A percentile compares a stretch with the other conserved stretches of the same genome.
Conservation (phyloP, 23 red algal genomes). For the Pyropia haitanensis region DNA sequence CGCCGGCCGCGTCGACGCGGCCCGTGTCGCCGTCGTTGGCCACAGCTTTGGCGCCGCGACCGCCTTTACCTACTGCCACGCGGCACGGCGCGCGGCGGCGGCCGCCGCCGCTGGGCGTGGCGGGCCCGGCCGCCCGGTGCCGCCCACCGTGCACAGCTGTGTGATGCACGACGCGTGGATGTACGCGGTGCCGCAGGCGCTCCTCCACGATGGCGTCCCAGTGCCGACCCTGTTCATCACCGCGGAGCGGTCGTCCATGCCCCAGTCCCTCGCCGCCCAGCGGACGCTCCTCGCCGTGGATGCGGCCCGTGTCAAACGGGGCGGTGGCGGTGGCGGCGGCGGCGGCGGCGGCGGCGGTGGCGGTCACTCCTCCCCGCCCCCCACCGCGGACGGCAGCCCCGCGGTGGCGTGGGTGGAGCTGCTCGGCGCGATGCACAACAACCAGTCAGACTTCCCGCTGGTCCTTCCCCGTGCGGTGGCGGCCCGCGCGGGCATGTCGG, state of each 20-base stretch:
- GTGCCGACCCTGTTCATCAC: too few species aligned
- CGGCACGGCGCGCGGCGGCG: too few species aligned
- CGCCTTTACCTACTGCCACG: neutral
- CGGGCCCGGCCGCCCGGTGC: neutral
- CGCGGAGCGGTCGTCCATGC: too few species aligned
- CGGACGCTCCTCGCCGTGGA: too few species aligned
- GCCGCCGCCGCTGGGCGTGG: neutral
- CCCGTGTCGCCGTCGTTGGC: conserved; percentile 15
- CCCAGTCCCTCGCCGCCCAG: too few species aligned
- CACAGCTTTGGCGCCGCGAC: conserved; percentile 44
- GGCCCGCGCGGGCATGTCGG: conserved; percentile 20
- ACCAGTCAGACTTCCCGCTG: conserved; percentile 45
- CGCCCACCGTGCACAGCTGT: conserved; percentile 3
- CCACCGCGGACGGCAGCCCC: too few species aligned
- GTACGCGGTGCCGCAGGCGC: neutral
- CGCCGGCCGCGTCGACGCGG: conserved; percentile 18
- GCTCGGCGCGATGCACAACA: conserved; percentile 24
- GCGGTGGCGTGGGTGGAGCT: conserved; percentile 8
- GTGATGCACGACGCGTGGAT: conserved; percentile 45
- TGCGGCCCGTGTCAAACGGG: too few species aligned
- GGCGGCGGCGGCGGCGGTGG: too few species aligned
- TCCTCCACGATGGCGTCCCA: neutral
- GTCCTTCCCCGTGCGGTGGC: conserved; percentile 12
- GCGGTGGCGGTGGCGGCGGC: too few species aligned
- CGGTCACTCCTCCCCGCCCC: too few species aligned